Evolutionary conservation across 2,329 filamentous ascomycete genomes (phyloP).

Genomic region (Neopestalotiopsis rosae): DNA sequence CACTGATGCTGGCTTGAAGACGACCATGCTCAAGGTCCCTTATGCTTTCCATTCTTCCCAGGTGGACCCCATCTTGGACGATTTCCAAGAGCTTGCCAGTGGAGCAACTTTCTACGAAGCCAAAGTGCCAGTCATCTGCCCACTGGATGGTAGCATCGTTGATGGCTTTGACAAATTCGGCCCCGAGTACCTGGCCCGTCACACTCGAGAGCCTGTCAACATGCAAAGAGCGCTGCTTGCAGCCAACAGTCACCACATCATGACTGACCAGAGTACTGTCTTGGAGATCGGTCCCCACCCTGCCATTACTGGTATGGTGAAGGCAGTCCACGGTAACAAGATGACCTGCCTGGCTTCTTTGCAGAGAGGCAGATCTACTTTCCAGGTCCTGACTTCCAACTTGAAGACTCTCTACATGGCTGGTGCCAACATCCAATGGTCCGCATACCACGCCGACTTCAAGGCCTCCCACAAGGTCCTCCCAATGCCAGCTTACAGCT

Average conservation of each 20-base stretch:
- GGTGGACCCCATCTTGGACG: slow-evolving; percentile 15
- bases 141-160: slow-evolving; percentile 23
- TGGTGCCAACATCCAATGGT: slow-evolving; percentile 53
- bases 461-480: slow-evolving; percentile 57
- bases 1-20: slow-evolving; percentile 7
- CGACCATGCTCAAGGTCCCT: slow-evolving; percentile 13
- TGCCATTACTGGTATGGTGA: slow-evolving; percentile 38
- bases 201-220: slow-evolving; percentile 39
- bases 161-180: slow-evolving; percentile 9
- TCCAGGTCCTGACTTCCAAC: slow-evolving; percentile 49
- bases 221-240: slow-evolving; percentile 32
- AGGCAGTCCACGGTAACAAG: slow-evolving; percentile 30
- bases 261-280: slow-evolving; percentile 30
- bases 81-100: neutral
- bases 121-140: slow-evolving; percentile 6
- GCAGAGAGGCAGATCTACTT: slow-evolving; percentile 15
- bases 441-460: slow-evolving; percentile 62
- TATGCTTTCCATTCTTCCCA: slow-evolving; percentile 18
- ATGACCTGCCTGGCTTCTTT: slow-evolving; percentile 17
- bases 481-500: slow-evolving; percentile 64
- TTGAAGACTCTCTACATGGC: slow-evolving; percentile 52
- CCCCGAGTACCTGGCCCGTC: slow-evolving; percentile 29
- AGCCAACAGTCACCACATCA: neutral
- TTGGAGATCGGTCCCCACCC: slow-evolving; percentile 41
- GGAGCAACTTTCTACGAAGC: slow-evolving; percentile 1